Evolutionary conservation across 306 rosid species (phyloP), one percentile per base, ranked within the genome.

Genomic region (Malus orientalis): DNA sequence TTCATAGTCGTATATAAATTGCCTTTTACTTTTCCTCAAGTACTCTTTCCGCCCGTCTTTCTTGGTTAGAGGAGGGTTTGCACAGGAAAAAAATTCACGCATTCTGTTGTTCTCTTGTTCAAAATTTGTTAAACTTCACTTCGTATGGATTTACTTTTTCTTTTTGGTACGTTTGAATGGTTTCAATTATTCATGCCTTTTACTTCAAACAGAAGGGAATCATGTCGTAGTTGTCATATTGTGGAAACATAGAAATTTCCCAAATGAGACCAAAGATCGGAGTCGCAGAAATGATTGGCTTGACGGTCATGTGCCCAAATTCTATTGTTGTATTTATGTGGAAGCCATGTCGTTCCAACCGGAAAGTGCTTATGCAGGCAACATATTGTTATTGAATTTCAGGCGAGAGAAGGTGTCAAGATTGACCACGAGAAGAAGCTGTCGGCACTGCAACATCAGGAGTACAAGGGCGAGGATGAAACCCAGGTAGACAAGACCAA

Each of bases 341-440:
- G 63, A 79, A 74, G 59, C 78, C 59, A 19, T 57, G 60, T 77
- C 79, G 73, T 73, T 67, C 79, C 76, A 67, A 71, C 80, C 69
- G 30, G n/a, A 6, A 25, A 73, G 74, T 71, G 71, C 83, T 90
- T 72, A 86, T 79, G 60, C 60, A 55, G 76, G 84, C 67, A 68
- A 58, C 78, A 29, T 71, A 73, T 71, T 85, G 23, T 80, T 59
- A 8, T 73, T 79, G 80, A 77, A 76, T 84, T 65, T 72, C 71
- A 96, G 99, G 87, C 88, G 12, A 91, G 99, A 81, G 99, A 96
- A 93, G 86, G 93, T 45, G 87, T 87, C 85, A 96, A 91, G 93
- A 96, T 96, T 67, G 99, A 88, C 64, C 97, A 89, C 75, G 97
- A 91, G 61, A 92, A 89, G 90, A 96, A 96, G 85, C 61, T 96